Evolutionary conservation across 2,329 filamentous ascomycete species (phyloP).

Genomic region (Botryotinia convoluta): DNA sequence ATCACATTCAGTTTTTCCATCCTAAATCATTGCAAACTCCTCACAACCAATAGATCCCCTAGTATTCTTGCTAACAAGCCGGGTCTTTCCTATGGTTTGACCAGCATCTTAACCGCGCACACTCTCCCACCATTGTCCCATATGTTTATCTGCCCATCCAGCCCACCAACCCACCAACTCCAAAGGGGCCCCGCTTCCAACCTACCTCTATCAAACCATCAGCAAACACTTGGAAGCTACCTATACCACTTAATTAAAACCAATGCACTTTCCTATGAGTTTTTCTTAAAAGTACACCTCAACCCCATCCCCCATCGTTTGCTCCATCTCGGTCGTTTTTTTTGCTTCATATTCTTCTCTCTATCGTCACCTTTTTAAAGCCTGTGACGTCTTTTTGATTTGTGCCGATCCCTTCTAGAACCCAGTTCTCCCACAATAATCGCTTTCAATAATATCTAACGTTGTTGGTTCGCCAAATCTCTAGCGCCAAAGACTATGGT

Average conservation of each 20-base stretch:
- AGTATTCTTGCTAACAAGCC: background rate
- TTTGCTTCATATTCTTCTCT: background rate
- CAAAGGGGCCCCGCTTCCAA: conserved; percentile 19
- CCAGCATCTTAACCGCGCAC: conserved; percentile 8
- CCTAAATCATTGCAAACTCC: background rate
- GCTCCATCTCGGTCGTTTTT: background rate
- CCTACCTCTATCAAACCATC: conserved; percentile 15
- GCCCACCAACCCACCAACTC: background rate
- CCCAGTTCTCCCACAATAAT: background rate
- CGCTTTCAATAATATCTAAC: conserved; percentile 1
- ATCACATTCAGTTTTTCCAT: background rate
- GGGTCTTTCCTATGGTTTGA: conserved; percentile 10
- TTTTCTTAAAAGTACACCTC: background rate
- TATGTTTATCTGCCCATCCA: background rate
- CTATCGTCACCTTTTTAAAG: background rate
- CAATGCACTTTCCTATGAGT: conserved; percentile 3
- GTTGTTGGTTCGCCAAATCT: conserved; percentile 8
- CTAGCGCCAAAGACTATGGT: conserved; percentile 62
- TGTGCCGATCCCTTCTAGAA: background rate
- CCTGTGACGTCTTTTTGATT: background rate
- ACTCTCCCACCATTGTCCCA: conserved; percentile 3
- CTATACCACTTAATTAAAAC: background rate
- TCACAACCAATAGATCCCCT: background rate
- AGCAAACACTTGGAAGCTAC: conserved; percentile 12
- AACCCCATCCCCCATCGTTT: background rate